Evolutionary conservation across 495 filamentous ascomycete species (phyloP).

Genomic region (Neurospora sp.): DNA sequence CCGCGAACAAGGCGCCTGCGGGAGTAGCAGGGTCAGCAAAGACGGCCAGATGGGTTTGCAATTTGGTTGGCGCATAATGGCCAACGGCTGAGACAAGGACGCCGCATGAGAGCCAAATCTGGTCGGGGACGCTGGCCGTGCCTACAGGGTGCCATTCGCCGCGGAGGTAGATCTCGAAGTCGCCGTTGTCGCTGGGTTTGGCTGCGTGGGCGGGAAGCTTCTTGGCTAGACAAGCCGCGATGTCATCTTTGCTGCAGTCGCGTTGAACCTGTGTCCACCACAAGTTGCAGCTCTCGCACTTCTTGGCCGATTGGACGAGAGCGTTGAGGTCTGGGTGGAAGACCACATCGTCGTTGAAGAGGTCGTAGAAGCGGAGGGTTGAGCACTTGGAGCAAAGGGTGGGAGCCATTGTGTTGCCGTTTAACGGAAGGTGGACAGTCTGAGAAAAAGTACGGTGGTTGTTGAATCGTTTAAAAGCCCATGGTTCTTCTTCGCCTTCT

Average conservation of each 20-base stretch:
- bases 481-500: no score
- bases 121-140: neutral
- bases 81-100: neutral
- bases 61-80: neutral
- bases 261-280: neutral
- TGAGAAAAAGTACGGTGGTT: neutral
- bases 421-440: neutral
- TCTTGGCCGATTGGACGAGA: neutral
- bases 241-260: neutral
- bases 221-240: neutral
- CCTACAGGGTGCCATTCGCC: neutral
- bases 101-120: neutral
- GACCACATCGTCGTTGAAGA: slow-evolving; percentile 2
- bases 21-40: neutral
- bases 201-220: neutral
- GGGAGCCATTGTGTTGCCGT: neutral
- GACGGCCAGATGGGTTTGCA: neutral
- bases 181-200: neutral
- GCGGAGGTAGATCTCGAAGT: neutral
- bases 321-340: neutral
- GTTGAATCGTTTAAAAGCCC: no score
- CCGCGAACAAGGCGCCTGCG: neutral
- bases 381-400: neutral
- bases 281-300: neutral
- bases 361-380: neutral